These are phyloP conservation scores for Candida tammaniensis DNA, from an alignment of 805 yeast species.

Conservation along the genomic window DNA sequence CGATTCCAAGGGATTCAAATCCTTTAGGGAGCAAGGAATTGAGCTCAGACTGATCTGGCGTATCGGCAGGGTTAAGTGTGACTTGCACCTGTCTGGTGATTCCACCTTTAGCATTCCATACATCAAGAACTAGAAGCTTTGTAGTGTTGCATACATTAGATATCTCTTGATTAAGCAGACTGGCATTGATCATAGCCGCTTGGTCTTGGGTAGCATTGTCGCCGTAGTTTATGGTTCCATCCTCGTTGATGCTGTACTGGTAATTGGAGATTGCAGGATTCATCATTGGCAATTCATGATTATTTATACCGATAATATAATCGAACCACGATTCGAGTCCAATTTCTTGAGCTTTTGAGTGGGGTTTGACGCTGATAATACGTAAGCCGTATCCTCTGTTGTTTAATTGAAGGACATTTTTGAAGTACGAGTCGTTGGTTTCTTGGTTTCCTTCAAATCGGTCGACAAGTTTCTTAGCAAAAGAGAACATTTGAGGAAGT, in stretches of 20 bases:
- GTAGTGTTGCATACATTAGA: conserved; percentile 26
- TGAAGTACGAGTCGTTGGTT: conserved; percentile 34
- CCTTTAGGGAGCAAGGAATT: conserved; percentile 22
- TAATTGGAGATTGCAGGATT: conserved; percentile 26
- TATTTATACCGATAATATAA: conserved; percentile 76
- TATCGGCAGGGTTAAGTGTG: conserved; percentile 17
- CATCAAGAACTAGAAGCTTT: conserved; percentile 49
- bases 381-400: conserved; percentile 42
- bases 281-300: conserved; percentile 53
- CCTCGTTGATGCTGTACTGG: conserved; percentile 35
- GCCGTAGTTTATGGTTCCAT: conserved; percentile 39
- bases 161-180: conserved; percentile 43
- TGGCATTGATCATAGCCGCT: conserved; percentile 39
- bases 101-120: conserved; percentile 91
- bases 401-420: conserved; percentile 26
- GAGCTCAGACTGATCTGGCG: conserved; percentile 13
- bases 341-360: conserved; percentile 28
- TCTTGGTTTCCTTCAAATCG: conserved; percentile 30
- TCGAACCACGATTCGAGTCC: conserved; percentile 84
- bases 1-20: conserved; percentile 58
- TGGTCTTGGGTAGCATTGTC: conserved; percentile 29
- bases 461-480: conserved; percentile 43
- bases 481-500: conserved; percentile 44
- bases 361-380: conserved; percentile 36
- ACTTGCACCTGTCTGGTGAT: conserved; percentile 30